Percentiles rank a stretch among this genome's conserved stretches.
These are phyloP conservation scores for Notholithocarpus densiflorus DNA, from an alignment of 306 rosid species.

Conservation along the genomic window DNA sequence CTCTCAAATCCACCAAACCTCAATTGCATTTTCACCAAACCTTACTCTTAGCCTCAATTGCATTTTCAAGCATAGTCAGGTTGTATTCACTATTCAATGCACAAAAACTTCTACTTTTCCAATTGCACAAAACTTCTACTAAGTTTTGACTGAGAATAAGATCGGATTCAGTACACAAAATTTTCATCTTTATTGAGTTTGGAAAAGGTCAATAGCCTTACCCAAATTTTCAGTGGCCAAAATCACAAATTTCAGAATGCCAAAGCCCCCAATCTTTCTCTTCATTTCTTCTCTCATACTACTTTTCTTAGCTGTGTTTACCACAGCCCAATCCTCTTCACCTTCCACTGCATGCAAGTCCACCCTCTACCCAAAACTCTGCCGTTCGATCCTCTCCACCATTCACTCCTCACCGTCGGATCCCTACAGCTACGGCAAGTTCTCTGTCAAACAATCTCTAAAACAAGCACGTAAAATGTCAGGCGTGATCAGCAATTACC, in stretches of 20 bases:
- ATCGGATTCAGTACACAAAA: no score
- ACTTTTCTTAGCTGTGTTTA: neutral
- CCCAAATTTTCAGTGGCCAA: no score
- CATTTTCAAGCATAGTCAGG: no score
- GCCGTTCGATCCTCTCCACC: constrained; percentile 65
- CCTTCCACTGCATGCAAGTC: constrained; percentile 50
- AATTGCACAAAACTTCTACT: no score
- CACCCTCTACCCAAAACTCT: constrained; percentile 71
- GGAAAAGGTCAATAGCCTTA: no score
- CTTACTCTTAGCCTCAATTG: no score
- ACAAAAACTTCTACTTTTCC: no score
- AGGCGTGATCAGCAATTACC: constrained; percentile 27
- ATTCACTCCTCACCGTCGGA: constrained; percentile 50
- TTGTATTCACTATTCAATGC: no score
- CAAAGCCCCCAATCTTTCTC: constrained; percentile 2
- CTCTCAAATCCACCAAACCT: neutral
- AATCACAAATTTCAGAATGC: constrained; percentile 10
- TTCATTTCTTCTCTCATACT: constrained; percentile 8
- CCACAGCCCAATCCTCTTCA: constrained; percentile 1
- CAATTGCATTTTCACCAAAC: no score
- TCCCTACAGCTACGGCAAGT: constrained; percentile 56
- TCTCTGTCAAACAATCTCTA: constrained; percentile 63
- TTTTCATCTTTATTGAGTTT: no score
- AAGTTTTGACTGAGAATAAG: no score
- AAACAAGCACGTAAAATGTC: constrained; percentile 52